Base-by-base conservation (phyloP, 345 rosid genomes). In the Noccaea bulbosa region DNA sequence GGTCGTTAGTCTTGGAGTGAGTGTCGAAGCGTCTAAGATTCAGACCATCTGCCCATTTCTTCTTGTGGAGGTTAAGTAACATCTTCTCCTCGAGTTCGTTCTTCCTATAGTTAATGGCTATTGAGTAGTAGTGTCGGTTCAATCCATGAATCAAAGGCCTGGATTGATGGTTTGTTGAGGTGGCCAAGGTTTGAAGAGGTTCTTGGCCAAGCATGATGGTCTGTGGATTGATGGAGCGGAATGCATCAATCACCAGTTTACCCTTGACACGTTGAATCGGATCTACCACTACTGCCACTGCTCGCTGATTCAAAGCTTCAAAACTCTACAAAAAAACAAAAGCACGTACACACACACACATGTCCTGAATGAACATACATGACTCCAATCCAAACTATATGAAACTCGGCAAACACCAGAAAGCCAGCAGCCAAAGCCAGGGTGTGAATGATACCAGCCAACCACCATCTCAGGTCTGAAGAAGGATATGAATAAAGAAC, bases 151-250 rank as follows among this genome's bases (percentile, higher is more conserved):
- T 89, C 85, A 91, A 91, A 72, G 27, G 97, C 97, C 96, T 89
- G 82, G 80, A 91, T 89, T 34, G 96, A 91, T 51, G 97, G 97
- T 71, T 91, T 91, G 73, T 89, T 89, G 58, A 91, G 87, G 84
- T 89, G 96, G 22, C 97, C 97, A 33, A 91, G 90, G 80, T 91
- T 91, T 33, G 96, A 91, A 46, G 96, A 22, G 96, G 96, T 80
- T 91, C 96, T 81, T 91, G 96, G 60, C 97, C 96, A 79, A 91
- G 96, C 97, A 91, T 91, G 86, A 91, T 91, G 37, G 97, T 91
- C 52, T 87, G 97, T 35, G 96, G 97, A 72, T 89, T 91, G 62
- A 91, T 91, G 70, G 87, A 79, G 12, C 96, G 96, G 74, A 91
- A 91, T 8, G 93, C 93, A 80, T 91, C 97, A 56, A 91, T 88